phyloP scores from a whole-genome alignment of 2,329 filamentous ascomycete genomes.

The Alternaria sp. region DNA sequence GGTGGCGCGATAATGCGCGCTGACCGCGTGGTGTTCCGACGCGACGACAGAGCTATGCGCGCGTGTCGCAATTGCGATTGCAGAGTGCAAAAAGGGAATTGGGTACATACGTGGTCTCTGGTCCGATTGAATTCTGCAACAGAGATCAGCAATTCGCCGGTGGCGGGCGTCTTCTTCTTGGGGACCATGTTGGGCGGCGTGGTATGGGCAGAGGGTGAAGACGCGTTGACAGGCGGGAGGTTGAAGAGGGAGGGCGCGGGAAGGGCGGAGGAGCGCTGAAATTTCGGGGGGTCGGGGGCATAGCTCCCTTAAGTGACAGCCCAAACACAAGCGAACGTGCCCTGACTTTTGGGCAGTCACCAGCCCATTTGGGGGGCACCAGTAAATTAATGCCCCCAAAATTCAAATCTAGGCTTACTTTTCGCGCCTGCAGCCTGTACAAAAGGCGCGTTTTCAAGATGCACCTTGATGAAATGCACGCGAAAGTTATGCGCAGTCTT shows the following conservation, averaged over 20 bases:
- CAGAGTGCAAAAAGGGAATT: slow-evolving; percentile 7
- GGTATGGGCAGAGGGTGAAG: slow-evolving; percentile 13
- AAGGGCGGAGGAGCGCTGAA: slow-evolving; percentile 1
- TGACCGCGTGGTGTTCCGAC: slow-evolving; percentile 12
- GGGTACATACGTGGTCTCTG: slow-evolving; percentile 75
- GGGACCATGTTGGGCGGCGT: slow-evolving; percentile 32
- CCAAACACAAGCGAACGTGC: slow-evolving; percentile 4
- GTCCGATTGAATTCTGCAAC: slow-evolving; percentile 80
- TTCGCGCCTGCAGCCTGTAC: background rate
- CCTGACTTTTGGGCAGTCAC: slow-evolving; percentile 3
- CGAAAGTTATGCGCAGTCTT: background rate
- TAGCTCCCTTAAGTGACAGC: slow-evolving; percentile 16
- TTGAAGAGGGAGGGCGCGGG: slow-evolving; percentile 5
- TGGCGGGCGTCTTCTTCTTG: slow-evolving; percentile 39
- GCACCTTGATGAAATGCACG: background rate
- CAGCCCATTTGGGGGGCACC: slow-evolving; percentile 2
- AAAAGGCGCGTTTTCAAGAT: background rate
- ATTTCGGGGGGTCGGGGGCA: slow-evolving; percentile 7
- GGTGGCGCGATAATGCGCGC: slow-evolving; percentile 10
- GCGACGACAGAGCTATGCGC: slow-evolving; percentile 14
- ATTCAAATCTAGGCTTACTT: background rate
- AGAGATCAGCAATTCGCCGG: slow-evolving; percentile 58
- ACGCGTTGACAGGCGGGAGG: slow-evolving; percentile 4
- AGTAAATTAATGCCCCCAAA: background rate
- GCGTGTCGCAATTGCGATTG: slow-evolving; percentile 21